A percentile compares a stretch with the other conserved stretches of the same genome.
These are phyloP conservation scores for Fusarium papillatum DNA, from an alignment of 2,329 filamentous ascomycete genomes.

Conservation along the genomic window DNA sequence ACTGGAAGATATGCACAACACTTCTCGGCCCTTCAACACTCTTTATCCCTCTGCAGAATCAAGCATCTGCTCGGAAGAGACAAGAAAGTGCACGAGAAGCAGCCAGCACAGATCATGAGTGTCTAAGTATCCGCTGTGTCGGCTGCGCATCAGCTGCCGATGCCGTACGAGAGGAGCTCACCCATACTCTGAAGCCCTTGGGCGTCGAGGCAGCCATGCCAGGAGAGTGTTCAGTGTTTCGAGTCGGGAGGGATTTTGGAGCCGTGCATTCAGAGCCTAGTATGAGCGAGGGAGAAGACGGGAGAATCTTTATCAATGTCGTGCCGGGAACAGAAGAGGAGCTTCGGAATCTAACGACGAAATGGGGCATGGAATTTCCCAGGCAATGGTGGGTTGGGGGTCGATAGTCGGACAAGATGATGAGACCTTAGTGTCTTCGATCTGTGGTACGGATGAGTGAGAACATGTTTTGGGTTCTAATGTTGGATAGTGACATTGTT, in stretches of 20 bases:
- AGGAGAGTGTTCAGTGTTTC: constrained; percentile 57
- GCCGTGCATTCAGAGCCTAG: constrained; percentile 58
- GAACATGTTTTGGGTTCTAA: background rate
- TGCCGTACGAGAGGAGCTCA: constrained; percentile 52
- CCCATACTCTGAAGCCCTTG: constrained; percentile 41
- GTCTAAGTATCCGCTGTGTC: constrained; percentile 57
- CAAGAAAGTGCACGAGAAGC: constrained; percentile 47
- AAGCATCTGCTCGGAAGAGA: constrained; percentile 47
- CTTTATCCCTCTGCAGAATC: constrained; percentile 53
- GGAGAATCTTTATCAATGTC: constrained; percentile 54
- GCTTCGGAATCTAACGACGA: constrained; percentile 45
- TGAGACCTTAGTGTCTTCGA: background rate
- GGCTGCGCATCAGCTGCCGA: constrained; percentile 59
- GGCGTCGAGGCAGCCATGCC: constrained; percentile 35
- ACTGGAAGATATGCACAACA: constrained; percentile 63
- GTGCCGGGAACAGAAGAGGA: constrained; percentile 52
- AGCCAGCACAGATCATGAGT: constrained; percentile 52
- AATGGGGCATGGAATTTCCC: constrained; percentile 56
- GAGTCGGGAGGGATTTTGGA: constrained; percentile 55
- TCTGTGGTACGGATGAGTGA: background rate
- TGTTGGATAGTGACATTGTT: background rate
- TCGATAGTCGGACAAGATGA: background rate
- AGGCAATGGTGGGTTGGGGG: constrained; percentile 49
- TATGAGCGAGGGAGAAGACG: constrained; percentile 45
- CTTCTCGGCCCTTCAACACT: constrained; percentile 61